A percentile compares a stretch with the other conserved stretches of the same genome.
Evolutionary conservation across 306 rosid genomes (phyloP).

Genomic region (Cicer pinnatifidum): DNA sequence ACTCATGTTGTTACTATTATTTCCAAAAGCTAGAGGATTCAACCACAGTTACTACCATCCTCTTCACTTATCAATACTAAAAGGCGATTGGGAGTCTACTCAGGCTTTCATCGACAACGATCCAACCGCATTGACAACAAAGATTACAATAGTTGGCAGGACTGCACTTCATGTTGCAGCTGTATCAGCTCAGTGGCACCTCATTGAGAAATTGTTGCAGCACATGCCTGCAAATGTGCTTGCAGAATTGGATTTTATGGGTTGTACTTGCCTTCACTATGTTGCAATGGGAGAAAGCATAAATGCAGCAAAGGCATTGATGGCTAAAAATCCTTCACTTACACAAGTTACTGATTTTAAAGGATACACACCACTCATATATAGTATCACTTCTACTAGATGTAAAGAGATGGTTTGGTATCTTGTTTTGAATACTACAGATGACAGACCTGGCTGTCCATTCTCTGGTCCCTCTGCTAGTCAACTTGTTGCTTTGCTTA

Average conservation of each 20-base stretch:
- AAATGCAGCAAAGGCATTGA: constrained; percentile 53
- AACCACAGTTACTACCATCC: constrained; percentile 52
- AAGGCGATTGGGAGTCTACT: constrained; percentile 60
- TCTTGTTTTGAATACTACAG: constrained; percentile 54
- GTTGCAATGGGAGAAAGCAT: constrained; percentile 55
- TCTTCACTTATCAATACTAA: constrained; percentile 51
- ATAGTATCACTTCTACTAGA: constrained; percentile 43
- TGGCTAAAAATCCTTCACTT: constrained; percentile 43
- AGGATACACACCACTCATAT: constrained; percentile 55
- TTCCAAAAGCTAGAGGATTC: constrained; percentile 51
- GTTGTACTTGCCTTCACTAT: constrained; percentile 55
- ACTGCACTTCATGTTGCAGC: constrained; percentile 56
- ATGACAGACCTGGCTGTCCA: constrained; percentile 50
- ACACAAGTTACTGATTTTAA: constrained; percentile 45
- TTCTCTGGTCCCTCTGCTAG: constrained; percentile 50
- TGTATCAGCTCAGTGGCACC: constrained; percentile 51
- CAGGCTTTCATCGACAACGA: constrained; percentile 47
- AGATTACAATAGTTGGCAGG: constrained; percentile 45
- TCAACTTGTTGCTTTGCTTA: constrained; percentile 51
- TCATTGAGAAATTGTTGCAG: constrained; percentile 50
- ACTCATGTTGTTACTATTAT: constrained; percentile 20
- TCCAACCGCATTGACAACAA: constrained; percentile 51
- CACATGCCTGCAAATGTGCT: constrained; percentile 42
- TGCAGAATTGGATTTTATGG: constrained; percentile 47
- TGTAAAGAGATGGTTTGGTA: constrained; percentile 62